A percentile compares a stretch with the other conserved stretches of the same genome.
Evolutionary conservation across 768 basidiomycete species (phyloP).

Genomic region (Naganishia onofrii): DNA sequence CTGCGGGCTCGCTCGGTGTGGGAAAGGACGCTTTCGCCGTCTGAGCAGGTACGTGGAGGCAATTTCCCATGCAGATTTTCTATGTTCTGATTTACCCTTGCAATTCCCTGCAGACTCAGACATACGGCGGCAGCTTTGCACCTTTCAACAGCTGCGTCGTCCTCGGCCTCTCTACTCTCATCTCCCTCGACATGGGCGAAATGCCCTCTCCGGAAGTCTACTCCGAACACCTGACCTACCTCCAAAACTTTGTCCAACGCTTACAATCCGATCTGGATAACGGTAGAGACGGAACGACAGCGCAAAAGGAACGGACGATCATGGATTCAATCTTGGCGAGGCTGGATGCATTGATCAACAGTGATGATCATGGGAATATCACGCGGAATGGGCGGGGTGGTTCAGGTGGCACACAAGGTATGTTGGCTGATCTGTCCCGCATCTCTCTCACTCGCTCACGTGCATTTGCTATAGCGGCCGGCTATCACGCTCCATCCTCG

Average conservation of each 20-base stretch:
- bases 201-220: conserved; percentile 25
- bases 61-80: not conserved
- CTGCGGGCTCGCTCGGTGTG: conserved; percentile 24
- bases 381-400: not conserved
- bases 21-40: conserved; percentile 21
- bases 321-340: conserved; percentile 29
- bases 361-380: not conserved
- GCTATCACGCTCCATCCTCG: not conserved
- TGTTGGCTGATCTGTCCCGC: too few species aligned
- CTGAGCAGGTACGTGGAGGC: conserved; percentile 19
- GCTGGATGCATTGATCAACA: conserved; percentile 25
- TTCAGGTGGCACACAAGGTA: conserved; percentile 7
- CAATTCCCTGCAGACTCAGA: conserved; percentile 6
- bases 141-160: conserved; percentile 29
- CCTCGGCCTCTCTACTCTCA: conserved; percentile 25
- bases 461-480: not conserved
- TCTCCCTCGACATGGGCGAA: conserved; percentile 28
- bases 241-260: conserved; percentile 23
- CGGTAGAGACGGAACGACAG: conserved; percentile 19
- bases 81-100: not conserved
- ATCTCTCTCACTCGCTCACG: too few species aligned
- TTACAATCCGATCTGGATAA: conserved; percentile 24
- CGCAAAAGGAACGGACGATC: conserved; percentile 26
- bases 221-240: conserved; percentile 21
- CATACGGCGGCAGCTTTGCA: conserved; percentile 25